Evolutionary conservation across 352 stramenopile species (phyloP).

Genomic region (Globisporangium canariense): DNA sequence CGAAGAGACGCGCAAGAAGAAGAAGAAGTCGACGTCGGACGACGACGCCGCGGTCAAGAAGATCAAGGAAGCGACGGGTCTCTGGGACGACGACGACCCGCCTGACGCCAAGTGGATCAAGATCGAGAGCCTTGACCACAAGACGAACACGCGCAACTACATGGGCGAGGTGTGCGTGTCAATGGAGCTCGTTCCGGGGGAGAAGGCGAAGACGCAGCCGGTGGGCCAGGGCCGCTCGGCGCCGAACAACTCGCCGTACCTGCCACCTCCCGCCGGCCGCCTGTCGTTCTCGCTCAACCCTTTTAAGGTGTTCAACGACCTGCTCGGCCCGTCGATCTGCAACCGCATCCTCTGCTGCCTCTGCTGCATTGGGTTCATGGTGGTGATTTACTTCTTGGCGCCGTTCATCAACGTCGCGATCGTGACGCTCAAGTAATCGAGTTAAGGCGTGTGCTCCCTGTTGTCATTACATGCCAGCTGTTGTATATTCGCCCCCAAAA

Average conservation of each 20-base stretch:
- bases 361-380: conserved; percentile 83
- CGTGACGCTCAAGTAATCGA: conserved; percentile 47
- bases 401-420: conserved; percentile 85
- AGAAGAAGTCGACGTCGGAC: conserved; percentile 72
- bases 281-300: conserved; percentile 91
- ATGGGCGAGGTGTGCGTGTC: conserved; percentile 88
- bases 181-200: conserved; percentile 84
- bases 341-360: conserved; percentile 81
- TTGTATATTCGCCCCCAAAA: conserved; percentile 2
- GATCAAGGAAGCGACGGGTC: conserved; percentile 78
- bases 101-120: conserved; percentile 84
- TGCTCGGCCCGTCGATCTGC: conserved; percentile 86
- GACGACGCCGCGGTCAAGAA: conserved; percentile 78
- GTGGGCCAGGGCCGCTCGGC: conserved; percentile 83
- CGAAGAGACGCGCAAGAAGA: conserved; percentile 67
- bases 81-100: conserved; percentile 83
- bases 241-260: conserved; percentile 92
- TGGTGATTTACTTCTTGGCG: conserved; percentile 83
- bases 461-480: background rate
- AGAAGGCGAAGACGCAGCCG: conserved; percentile 73
- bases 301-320: conserved; percentile 87
- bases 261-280: conserved; percentile 85
- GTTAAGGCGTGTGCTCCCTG: background rate
- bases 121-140: conserved; percentile 76
- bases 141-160: conserved; percentile 74